Evolutionary conservation across 2,329 filamentous ascomycete species (phyloP), one percentile per base, ranked within the genome.

Genomic region (Neonectria coccinea): DNA sequence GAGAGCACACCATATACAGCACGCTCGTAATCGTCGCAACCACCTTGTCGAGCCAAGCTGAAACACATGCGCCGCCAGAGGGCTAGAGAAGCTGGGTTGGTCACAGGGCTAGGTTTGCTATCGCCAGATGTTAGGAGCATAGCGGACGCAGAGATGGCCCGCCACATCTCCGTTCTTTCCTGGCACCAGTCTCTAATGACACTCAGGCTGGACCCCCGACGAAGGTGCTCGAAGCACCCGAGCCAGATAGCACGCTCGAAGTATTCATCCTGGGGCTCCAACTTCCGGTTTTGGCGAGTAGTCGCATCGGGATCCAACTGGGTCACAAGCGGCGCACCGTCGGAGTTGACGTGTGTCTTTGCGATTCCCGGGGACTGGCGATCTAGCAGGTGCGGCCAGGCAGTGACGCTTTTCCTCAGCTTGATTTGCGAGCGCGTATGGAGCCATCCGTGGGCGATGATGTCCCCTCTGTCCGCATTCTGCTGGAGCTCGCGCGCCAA

Each of bases 191-290:
- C 91, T 59, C 89, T 88, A 67, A 98, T 92, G 41, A 91, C 87
- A 9, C 86, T 80, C 80, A 92, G 88, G 66, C 85, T 88, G 69
- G 89, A 90, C n/a, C 96, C 96, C 50, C 94, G 89, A 53, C 95
- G 89, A 56, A 99, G 84, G 83, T 97, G 92, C 77, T 97, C 93
- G 82, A 94, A 98, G 79, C 93, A 96, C n/a, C 92, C 91, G 65
- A 94, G 86, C 94, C 96, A 98, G 51, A 97, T 92, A 3, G 94
- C 92, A 57, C 91, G 88, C 80, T 99, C 96, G 67, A 95, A 96
- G 73, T 90, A 94, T 69, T 93, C 89, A 75, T 99, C 96, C 72
- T 94, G 89, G 25, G 89, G 87, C 75, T 97, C 91, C 44, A 98
- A 83, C 54, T 86, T 88, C 58, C 92, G 88, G 53, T 85, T 86